Base-by-base conservation (phyloP, 257 asterid genomes). In the Ajuga chamaepitys region DNA sequence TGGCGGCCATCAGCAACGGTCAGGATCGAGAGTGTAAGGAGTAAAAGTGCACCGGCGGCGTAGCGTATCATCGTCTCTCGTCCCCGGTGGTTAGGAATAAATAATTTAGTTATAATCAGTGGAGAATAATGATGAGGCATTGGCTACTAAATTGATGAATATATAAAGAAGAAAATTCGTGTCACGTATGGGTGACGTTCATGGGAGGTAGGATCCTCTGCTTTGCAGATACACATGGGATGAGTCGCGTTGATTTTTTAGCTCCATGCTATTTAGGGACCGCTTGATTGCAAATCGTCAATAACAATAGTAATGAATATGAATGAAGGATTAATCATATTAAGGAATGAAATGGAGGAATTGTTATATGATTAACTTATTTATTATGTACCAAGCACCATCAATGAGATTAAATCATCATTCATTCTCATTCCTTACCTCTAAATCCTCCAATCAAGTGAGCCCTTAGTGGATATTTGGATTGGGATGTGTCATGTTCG, bases 1-100 rank as follows among this genome's bases (percentile, higher is more conserved):
- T 64, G 62, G 54, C 95, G 88, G 64, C 85, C 74, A 35, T 80
- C 77, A 2, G 84, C 78, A 16, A 75, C 83, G 74, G 83, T 48
- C 53, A 74, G 47, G 78, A 85, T 66, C 40, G 88, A 74, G 77
- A 87, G 70, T 4, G 71, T 69, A 12, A 85, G 70, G 66, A 89
- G 75, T 64, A 87, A 45, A 2, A 85, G 57, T 22, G 81, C 79
- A 53, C 66, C 84, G 75, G 81, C 78, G 70, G 70, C 65, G 77
- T 54, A 72, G 66, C 83, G 82, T 24, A 70, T 58, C 95, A 80
- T 84, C 55, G 63, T 54, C 9, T 18, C 45, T 84, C 55, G 63
- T 58, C 11, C 28, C 54, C 13, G 58, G 22, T 3, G 67, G 44
- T 26, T 18, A 18, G 30, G 16, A 28, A 40, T 51, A 14, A n/a